Base-by-base conservation (phyloP, 176 grass and related monocot genomes). In the Rhipidocladum racemiflorum region DNA sequence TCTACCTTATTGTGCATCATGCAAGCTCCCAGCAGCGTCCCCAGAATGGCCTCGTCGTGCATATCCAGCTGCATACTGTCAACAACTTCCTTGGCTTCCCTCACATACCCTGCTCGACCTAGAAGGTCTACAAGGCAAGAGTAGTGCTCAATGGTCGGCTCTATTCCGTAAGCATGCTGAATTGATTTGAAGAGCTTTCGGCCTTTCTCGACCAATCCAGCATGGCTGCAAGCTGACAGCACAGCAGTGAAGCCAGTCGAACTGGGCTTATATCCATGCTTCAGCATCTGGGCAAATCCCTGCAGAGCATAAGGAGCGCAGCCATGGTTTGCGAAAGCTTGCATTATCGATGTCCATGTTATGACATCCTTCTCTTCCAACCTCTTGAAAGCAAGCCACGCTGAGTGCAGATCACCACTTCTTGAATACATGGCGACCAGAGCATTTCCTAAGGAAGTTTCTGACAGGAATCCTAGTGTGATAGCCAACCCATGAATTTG, bases 61-160 rank as follows among this genome's bases (percentile, higher is more conserved):
- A 86, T 83, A 72, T 72, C 70, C 64, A 71, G 68, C 20, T 68
- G 89, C 89, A 91, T 97, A 62, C 67, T 25, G 9, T 64, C 15
- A 9, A 94, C 91, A 6, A 94, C 63, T 35, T 88, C 23, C 54
- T 89, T 92, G 50, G 92, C 92, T 83, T 91, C 92, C 35, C 86
- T 87, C 20, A 89, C 83, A 18, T 87, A 82, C 7, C 84, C 85
- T 29, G 85, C 75, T 34, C 90, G 80, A 17, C 76, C 83, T 43
- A 97, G 87, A 76, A 94, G 76, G 80, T 92, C 91, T 49, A 94
- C 89, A 74, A 94, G 87, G 66, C 89, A 93, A 81, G 81, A 68
- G 67, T 80, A 90, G 77, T 97, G 94, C 81, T 94, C 88, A 23
- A 91, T 78, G 38, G 83, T 92, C 2, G 88, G 57, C 2, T 85